Conservation (phyloP, 2,329 filamentous ascomycete genomes). For the Sporothrix brasiliensis region DNA sequence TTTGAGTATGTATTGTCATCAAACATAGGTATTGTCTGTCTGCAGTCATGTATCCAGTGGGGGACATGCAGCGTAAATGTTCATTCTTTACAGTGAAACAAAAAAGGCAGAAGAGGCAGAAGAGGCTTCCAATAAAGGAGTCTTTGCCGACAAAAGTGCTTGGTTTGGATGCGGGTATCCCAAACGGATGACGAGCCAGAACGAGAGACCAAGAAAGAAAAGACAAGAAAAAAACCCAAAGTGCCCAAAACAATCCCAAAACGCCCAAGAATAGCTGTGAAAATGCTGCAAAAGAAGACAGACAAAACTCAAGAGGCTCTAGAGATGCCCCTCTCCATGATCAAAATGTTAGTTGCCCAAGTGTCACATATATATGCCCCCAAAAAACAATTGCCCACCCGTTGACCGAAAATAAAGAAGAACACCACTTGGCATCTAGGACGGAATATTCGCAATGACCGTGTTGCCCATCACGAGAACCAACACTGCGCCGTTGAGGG, state of each 20-base stretch:
- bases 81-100: background rate
- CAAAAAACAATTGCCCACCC: background rate
- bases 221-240: slow-evolving; percentile 1
- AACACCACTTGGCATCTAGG: background rate
- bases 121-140: slow-evolving; percentile 3
- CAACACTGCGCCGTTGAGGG: slow-evolving; percentile 56
- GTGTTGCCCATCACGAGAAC: slow-evolving; percentile 53
- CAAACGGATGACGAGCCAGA: slow-evolving; percentile 12
- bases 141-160: slow-evolving; percentile 6
- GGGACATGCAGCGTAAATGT: background rate
- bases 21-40: background rate
- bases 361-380: background rate
- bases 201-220: slow-evolving; percentile 5
- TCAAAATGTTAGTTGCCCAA: slow-evolving; percentile 6
- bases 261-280: background rate
- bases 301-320: background rate
- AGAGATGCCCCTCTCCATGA: background rate
- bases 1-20: background rate
- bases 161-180: slow-evolving; percentile 23
- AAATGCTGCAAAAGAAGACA: background rate
- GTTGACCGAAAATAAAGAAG: background rate
- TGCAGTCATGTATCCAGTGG: background rate
- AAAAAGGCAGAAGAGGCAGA: background rate
- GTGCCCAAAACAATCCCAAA: background rate
- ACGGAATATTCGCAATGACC: background rate